Base-by-base conservation (phyloP, 495 filamentous ascomycete species). In the Lasiosphaeria miniovina region DNA sequence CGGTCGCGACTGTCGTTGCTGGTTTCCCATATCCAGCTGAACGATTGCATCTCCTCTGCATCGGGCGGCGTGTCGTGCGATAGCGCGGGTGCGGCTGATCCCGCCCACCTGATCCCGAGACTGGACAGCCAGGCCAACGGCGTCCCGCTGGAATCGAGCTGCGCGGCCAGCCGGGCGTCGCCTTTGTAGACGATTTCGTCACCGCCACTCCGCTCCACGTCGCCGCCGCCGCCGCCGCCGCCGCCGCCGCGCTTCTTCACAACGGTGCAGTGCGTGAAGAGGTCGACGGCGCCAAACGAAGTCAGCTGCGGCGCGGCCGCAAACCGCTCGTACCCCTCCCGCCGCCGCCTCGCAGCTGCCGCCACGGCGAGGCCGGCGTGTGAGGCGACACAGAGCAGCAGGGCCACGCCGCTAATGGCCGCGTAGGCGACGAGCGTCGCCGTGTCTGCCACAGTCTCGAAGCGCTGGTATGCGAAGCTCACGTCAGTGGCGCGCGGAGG, bases 351-450 rank as follows among this genome's bases (percentile, higher is more conserved):
- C 38, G 38, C 38, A 41, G 38, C 38, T 7, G 38, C 38, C 7
- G 12, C 12, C 12, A 41, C 7, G 7, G 38, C 38, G 12, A 41
- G 38, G 7, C 8, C 38, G 8, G 12, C 38, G 12, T 41, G 38
- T 7, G 12, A 7, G 12, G 38, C 38, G 3, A 41, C 38, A 12
- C 38, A 41, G 12, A 41, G 12, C 15, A 43, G 11, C 12, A 55
- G 7, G 2, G 52, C 36, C 10, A 31, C 36, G 11, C 52, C 52
- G 14, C 52, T 38, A 6, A 55, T 40, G 11, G 15, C 52, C 4
- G 41, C 52, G 15, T 55, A 55, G 14, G 52, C 52, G 36, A 43
- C 38, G 5, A 55, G 36, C 35, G 52, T 55, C 4, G 33, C 35
- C 4, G n/a, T 15, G 15, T 55, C 36, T 14, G 52, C 52, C 12